Conservation (phyloP, 345 rosid genomes). For the Lepidium aucheri region DNA sequence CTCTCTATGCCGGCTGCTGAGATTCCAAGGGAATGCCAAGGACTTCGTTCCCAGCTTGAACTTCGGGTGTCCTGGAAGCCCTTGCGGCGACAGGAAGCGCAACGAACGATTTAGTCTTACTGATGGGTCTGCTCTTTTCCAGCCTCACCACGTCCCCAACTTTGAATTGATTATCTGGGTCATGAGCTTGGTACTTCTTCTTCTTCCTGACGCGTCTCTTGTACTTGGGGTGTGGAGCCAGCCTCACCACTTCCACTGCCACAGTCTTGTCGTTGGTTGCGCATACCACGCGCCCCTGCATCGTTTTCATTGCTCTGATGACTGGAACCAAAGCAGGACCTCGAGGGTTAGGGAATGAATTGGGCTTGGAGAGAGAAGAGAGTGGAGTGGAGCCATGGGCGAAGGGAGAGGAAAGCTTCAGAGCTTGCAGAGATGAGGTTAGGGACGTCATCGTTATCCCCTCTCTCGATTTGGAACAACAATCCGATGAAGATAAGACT, state of each 20-base stretch:
- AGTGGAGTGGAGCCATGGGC: slow-evolving; percentile 49
- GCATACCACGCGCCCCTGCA: slow-evolving; percentile 83
- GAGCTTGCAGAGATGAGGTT: slow-evolving; percentile 38
- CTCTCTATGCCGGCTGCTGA: slow-evolving; percentile 33
- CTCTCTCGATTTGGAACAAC: background rate
- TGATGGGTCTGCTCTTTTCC: slow-evolving; percentile 66
- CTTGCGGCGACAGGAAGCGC: slow-evolving; percentile 47
- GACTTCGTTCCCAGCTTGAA: slow-evolving; percentile 21
- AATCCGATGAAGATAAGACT: slow-evolving; percentile 5
- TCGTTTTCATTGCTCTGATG: slow-evolving; percentile 59
- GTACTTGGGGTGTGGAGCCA: slow-evolving; percentile 83
- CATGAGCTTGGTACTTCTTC: slow-evolving; percentile 95
- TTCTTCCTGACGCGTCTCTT: slow-evolving; percentile 74
- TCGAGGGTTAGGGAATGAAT: slow-evolving; percentile 4
- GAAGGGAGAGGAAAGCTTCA: slow-evolving; percentile 37
- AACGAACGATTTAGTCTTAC: slow-evolving; percentile 71
- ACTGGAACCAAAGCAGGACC: slow-evolving; percentile 30
- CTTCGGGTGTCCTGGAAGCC: slow-evolving; percentile 22
- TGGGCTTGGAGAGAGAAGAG: slow-evolving; percentile 41
- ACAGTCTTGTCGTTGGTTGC: slow-evolving; percentile 82
- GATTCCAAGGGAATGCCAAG: slow-evolving; percentile 71
- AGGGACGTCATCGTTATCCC: slow-evolving; percentile 25
- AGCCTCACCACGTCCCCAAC: slow-evolving; percentile 78
- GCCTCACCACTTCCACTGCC: slow-evolving; percentile 64
- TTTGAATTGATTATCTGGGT: slow-evolving; percentile 69